Evolutionary conservation across 2,329 filamentous ascomycete genomes (phyloP), one percentile per base, ranked within the genome.

Genomic region (Zasmidium angulare): DNA sequence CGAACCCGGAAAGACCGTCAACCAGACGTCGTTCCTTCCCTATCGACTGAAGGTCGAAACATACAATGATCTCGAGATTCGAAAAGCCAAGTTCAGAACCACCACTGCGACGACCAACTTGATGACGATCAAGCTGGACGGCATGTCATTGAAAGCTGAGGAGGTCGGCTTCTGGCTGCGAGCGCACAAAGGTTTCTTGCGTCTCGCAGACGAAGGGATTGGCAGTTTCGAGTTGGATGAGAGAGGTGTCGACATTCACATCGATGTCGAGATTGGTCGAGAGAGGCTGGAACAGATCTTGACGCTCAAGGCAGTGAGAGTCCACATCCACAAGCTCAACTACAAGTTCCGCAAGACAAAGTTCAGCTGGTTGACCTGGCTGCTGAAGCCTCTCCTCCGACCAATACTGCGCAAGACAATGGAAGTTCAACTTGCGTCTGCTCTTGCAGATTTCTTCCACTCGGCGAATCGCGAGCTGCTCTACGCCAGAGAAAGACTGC

Each of bases 131-230:
- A 90, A 89, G 63, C 78, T 96, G 43, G 88, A 91, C 63, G 93
- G 93, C 0, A 78, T 98, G 9, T 96, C 91, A 0, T 82, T 95
- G 55, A 87, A 89, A 46, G 93, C 93, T 2, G 86, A 93, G 22
- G 92, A 97, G 63, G 81, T 98, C 29, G 93, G 93, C 22, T 98
- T 93, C 78, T 96, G 93, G 86, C 79, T 97, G 29, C 89, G 89
- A 10, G 82, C 90, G 0, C 93, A 95, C 72, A 86, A 86, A 14
- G 87, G 90, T 1, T 73, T 96, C 1, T 79, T 96, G 51, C 86
- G 86, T 22, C 81, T 96, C 26, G 84, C 86, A 1, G 92, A 96
- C 68, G 84, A 92, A 72, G 93, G 93, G 2, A 89, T 97, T 50
- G 91, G 89, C 3, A 91, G 89, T 26, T 92, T 98, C 75, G 85